A percentile compares a stretch with the other conserved stretches of the same genome.
Evolutionary conservation across 768 basidiomycete genomes (phyloP).

Genomic region (Mycena albidolilacea): DNA sequence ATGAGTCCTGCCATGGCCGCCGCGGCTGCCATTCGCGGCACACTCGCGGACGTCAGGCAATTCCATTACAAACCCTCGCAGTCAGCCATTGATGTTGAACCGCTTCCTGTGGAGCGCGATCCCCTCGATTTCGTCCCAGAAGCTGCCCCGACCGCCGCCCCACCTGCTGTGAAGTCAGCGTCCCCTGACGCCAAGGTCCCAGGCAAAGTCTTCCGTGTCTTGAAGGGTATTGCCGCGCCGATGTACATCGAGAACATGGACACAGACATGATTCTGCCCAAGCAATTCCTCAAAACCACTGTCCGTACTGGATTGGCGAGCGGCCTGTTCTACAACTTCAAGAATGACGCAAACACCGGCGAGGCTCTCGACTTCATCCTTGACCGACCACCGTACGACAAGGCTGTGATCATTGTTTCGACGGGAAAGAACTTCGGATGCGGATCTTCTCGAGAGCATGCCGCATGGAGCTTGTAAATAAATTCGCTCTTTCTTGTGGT

Average conservation of each 20-base stretch:
- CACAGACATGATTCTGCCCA: constrained; percentile 95
- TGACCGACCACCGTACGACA: constrained; percentile 82
- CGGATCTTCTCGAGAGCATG: constrained; percentile 91
- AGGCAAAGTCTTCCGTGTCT: constrained; percentile 73
- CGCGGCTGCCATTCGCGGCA: constrained; percentile 88
- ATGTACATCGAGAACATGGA: constrained; percentile 87
- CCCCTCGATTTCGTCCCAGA: constrained; percentile 68
- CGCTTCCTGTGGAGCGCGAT: constrained; percentile 78
- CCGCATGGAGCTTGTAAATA: constrained; percentile 86
- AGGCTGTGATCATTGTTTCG: constrained; percentile 84
- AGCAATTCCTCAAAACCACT: constrained; percentile 92
- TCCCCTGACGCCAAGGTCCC: constrained; percentile 52
- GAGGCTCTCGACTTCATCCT: constrained; percentile 86
- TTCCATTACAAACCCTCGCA: constrained; percentile 65
- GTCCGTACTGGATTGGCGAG: constrained; percentile 89
- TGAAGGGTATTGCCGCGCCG: constrained; percentile 84
- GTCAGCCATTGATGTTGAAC: constrained; percentile 55
- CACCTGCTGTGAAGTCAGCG: constrained; percentile 47
- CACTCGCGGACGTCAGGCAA: constrained; percentile 86
- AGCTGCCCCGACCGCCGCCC: constrained; percentile 57
- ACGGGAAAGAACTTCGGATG: constrained; percentile 93
- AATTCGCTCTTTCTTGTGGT: background rate
- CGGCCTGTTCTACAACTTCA: constrained; percentile 85
- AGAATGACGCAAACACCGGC: constrained; percentile 81
- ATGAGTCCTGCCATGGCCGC: constrained; percentile 95